Evolutionary conservation across 2,329 filamentous ascomycete genomes (phyloP), one percentile per base, ranked within the genome.

Genomic region (Venturia carpophila): DNA sequence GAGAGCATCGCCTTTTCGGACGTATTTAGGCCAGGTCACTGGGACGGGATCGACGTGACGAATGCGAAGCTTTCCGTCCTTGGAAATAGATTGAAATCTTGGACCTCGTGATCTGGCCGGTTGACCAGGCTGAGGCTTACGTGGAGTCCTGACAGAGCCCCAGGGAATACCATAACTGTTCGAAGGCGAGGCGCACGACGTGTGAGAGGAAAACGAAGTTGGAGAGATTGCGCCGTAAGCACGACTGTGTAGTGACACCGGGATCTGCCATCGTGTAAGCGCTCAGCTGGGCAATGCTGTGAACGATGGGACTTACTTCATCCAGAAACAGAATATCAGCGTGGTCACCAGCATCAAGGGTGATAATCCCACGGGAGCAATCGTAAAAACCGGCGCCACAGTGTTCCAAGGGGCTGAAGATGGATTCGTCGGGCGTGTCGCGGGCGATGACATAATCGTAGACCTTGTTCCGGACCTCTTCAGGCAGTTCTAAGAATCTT

Each of bases 1-100:
- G n/a, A 61, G 37, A 27, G 30, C 13, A 34, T 61, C 60, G n/a
- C 60, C 60, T 45, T 61, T 30, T 6, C 60, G 37, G 60, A 61
- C 27, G 42, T 42, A 61, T 45, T 61, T 27, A 3, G 42, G 39
- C 60, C 42, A 45, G 37, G 60, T 42, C n/a, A 27, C 5, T 1
- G 60, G 60, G 1, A 42, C 1, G 5, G 60, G 39, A 24, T 61
- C 21, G 39, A 61, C 37, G 39, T 45, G 37, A 10, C 37, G 37
- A 43, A 61, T 21, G 42, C 21, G 30, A 7, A 61, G n/a, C 19
- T 42, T 42, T 42, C 60, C 37, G 37, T 58, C 30, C 10, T 37
- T 34, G 52, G 52, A 58, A 15, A 27, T 34, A 13, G 9, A 37
- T 58, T 58, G 52, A 11, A 39, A 2, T 21, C n/a, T 34, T 21